Evolutionary conservation across 1,139 yeast genomes (phyloP).

Genomic region (Suhomyces kunorum): DNA sequence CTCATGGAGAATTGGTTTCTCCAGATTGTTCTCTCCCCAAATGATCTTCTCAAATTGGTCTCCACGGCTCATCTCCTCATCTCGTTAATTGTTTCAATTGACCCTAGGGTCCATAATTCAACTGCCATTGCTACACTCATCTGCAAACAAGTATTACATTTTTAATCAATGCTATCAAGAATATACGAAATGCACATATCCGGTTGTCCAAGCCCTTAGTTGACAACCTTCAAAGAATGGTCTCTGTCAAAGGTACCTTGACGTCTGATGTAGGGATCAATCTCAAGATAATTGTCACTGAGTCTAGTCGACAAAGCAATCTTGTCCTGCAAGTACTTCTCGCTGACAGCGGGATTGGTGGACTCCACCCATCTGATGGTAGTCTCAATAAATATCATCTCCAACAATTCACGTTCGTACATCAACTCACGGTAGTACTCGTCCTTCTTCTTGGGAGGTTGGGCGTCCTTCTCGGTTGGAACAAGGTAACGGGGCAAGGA

Average conservation of each 20-base stretch:
- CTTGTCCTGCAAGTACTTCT: slow-evolving; percentile 42
- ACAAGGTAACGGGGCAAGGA: slow-evolving; percentile 30
- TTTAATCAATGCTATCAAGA: neutral
- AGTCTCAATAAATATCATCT: slow-evolving; percentile 34
- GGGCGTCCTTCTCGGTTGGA: slow-evolving; percentile 33
- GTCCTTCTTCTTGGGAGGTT: slow-evolving; percentile 34
- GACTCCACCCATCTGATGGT: slow-evolving; percentile 46
- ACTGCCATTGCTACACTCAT: too few species aligned
- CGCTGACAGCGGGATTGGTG: slow-evolving; percentile 42
- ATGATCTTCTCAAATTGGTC: too few species aligned
- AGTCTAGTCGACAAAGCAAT: slow-evolving; percentile 32
- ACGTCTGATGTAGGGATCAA: slow-evolving; percentile 45
- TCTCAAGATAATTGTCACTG: slow-evolving; percentile 35
- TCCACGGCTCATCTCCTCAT: too few species aligned
- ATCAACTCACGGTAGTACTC: slow-evolving; percentile 29
- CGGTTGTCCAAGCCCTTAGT: too few species aligned
- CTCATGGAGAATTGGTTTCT: too few species aligned
- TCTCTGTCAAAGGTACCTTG: slow-evolving; percentile 45
- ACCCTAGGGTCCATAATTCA: too few species aligned
- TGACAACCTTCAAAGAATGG: slow-evolving; percentile 18
- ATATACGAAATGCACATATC: neutral
- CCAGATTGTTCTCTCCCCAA: too few species aligned
- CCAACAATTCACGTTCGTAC: slow-evolving; percentile 36
- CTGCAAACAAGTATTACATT: too few species aligned
- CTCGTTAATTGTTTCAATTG: too few species aligned